Conservation (phyloP, 2,329 filamentous ascomycete genomes). For the Cyphellophora europaea region DNA sequence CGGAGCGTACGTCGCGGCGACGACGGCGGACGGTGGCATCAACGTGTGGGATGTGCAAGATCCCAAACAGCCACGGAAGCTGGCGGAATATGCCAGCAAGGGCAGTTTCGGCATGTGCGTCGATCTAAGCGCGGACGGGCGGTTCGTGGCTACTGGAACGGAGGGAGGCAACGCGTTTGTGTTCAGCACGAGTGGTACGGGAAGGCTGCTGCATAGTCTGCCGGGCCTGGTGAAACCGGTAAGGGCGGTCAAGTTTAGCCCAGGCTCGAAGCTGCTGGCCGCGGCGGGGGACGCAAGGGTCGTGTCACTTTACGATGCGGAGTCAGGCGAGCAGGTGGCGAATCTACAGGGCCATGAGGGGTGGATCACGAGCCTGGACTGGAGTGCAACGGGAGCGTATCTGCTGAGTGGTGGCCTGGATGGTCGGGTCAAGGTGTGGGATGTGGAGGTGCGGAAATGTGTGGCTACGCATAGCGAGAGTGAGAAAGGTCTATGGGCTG, state of each 20-base stretch:
- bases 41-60: constrained; percentile 72
- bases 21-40: constrained; percentile 77
- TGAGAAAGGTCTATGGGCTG: constrained; percentile 73
- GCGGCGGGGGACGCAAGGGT: constrained; percentile 82
- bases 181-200: constrained; percentile 78
- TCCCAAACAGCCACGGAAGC: constrained; percentile 51
- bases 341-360: constrained; percentile 70
- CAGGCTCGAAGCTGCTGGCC: constrained; percentile 71
- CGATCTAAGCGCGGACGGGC: constrained; percentile 69
- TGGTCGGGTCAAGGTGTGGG: constrained; percentile 95
- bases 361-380: constrained; percentile 87
- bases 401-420: constrained; percentile 81
- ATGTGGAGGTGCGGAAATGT: constrained; percentile 69
- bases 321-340: constrained; percentile 83
- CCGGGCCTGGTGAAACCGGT: constrained; percentile 79
- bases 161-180: constrained; percentile 88
- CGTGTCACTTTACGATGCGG: constrained; percentile 86
- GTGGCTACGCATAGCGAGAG: constrained; percentile 92
- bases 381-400: constrained; percentile 88
- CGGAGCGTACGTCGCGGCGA: constrained; percentile 75
- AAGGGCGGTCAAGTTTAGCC: constrained; percentile 78
- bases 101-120: constrained; percentile 86
- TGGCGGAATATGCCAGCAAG: constrained; percentile 81
- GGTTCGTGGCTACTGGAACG: constrained; percentile 82
- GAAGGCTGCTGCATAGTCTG: constrained; percentile 74